Evolutionary conservation across 2,329 filamentous ascomycete species (phyloP).

Genomic region (Orbilia blumenaviensis): DNA sequence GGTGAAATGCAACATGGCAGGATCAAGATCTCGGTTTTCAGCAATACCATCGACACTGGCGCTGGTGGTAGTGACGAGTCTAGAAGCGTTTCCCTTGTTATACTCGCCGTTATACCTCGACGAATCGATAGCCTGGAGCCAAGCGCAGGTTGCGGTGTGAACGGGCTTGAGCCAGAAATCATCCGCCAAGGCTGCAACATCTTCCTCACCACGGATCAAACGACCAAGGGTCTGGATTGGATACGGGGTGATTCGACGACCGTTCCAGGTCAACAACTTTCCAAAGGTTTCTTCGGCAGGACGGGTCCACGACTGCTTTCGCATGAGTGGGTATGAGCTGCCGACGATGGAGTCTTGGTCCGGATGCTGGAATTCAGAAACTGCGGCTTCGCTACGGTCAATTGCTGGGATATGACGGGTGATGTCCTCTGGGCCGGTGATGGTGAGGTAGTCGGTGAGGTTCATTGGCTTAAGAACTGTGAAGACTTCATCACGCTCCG

Average conservation of each 20-base stretch:
- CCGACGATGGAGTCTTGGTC: constrained; percentile 41
- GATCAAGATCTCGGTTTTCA: constrained; percentile 49
- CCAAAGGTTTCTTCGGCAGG: constrained; percentile 47
- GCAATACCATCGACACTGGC: constrained; percentile 51
- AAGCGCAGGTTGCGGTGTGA: constrained; percentile 49
- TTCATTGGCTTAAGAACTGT: constrained; percentile 47
- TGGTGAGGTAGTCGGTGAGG: constrained; percentile 50
- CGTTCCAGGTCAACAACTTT: constrained; percentile 46
- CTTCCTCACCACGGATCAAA: constrained; percentile 48
- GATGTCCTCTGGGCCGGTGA: constrained; percentile 52
- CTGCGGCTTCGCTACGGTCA: constrained; percentile 46
- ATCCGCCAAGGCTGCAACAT: constrained; percentile 38
- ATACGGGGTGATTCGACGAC: constrained; percentile 48
- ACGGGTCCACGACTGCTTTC: constrained; percentile 47
- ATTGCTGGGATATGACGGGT: constrained; percentile 50
- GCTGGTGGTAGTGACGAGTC: constrained; percentile 28
- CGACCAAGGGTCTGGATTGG: constrained; percentile 49
- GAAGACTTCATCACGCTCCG: constrained; percentile 39
- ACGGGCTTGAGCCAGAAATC: constrained; percentile 53
- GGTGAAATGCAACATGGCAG: constrained; percentile 51
- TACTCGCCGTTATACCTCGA: constrained; percentile 48
- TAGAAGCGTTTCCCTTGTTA: constrained; percentile 45
- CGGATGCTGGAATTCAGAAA: constrained; percentile 52
- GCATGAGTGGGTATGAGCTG: constrained; percentile 45
- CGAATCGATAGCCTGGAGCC: constrained; percentile 53